Base-by-base conservation (phyloP, 1,284 basidiomycete genomes). In the Phlebopus sp. region DNA sequence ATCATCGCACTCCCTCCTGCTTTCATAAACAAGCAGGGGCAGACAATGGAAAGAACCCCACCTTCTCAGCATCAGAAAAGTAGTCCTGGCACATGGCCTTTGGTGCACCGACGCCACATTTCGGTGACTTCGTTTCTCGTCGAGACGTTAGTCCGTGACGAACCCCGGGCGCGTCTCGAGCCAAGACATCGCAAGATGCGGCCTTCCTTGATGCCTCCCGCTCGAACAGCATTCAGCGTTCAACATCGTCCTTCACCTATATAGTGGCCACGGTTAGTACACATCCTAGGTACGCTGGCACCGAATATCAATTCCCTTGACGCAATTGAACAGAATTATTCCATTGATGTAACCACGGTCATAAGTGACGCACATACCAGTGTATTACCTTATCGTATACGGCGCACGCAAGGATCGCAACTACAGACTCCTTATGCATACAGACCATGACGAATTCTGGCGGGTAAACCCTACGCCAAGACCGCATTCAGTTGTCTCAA, bases 1-100 rank as follows among this genome's bases (percentile, higher is more conserved):
- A 63, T 67, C 65, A 64, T 67, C 60, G 64, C 63, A 67, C 66
- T 59, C 49, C n/a, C n/a, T 36, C 48, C 48, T 44, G 34, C 27
- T 40, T 53, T 53, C 51, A 53, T 53, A 42, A 31, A 29, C 15
- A 42, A 36, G 31, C 42, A 45, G 29, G 47, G 32, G 34, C 19
- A 23, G 36, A 37, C 37, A 38, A 38, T 11, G 41, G 32, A 42
- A 35, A 32, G 31, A 42, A 34, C 42, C 19, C 19, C 21, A 21
- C 21, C 41, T 21, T 31, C 30, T 35, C n/a, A 44, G 29, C 27
- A 23, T 17, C n/a, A 31, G 3, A 41, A 25, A 14, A 21, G 57
- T 51, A 46, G 42, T 37, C 37, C 37, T 45, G 41, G 32, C 35
- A 58, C 51, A 21, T 37, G 11, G n/a, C 27, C 17, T 17, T 18